Percentiles rank a stretch among this genome's conserved stretches.
phyloP scores from a whole-genome alignment of 257 asterid genomes.

The Solanum corneliomulleri region DNA sequence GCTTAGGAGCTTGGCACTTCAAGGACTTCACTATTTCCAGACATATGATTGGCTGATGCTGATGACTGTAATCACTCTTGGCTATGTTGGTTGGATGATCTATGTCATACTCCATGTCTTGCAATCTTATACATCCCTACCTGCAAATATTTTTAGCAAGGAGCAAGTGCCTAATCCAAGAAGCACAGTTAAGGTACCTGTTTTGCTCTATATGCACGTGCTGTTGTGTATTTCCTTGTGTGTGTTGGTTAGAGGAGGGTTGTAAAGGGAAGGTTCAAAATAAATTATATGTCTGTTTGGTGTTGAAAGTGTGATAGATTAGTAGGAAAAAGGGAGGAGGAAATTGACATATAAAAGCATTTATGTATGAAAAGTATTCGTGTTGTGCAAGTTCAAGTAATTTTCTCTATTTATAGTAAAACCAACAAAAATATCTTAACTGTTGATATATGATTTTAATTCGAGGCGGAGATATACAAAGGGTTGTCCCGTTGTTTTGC shows the following conservation, averaged over 20 bases:
- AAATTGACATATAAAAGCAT: background rate
- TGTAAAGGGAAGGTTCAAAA: background rate
- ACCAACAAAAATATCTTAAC: background rate
- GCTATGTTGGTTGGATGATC: slow-evolving; percentile 95
- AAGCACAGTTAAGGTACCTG: slow-evolving; percentile 46
- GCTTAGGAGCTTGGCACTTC: slow-evolving; percentile 71
- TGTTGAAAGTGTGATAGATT: background rate
- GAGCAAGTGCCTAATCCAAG: slow-evolving; percentile 35
- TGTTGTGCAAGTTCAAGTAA: background rate
- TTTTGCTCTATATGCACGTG: background rate
- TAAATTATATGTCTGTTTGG: background rate
- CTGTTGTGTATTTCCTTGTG: background rate
- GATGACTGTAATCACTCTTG: slow-evolving; percentile 79
- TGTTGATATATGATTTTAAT: background rate
- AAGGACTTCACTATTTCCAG: slow-evolving; percentile 91
- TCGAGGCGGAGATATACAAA: background rate
- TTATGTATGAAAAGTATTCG: background rate
- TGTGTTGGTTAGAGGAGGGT: background rate
- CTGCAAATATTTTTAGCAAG: slow-evolving; percentile 28
- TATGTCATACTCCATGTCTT: slow-evolving; percentile 70
- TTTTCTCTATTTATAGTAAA: background rate
- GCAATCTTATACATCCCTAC: slow-evolving; percentile 70
- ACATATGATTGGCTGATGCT: slow-evolving; percentile 96
- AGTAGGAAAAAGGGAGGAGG: background rate
- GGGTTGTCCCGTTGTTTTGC: background rate